phyloP scores from a whole-genome alignment of 305 asterid species.

The Solanum hybrid region DNA sequence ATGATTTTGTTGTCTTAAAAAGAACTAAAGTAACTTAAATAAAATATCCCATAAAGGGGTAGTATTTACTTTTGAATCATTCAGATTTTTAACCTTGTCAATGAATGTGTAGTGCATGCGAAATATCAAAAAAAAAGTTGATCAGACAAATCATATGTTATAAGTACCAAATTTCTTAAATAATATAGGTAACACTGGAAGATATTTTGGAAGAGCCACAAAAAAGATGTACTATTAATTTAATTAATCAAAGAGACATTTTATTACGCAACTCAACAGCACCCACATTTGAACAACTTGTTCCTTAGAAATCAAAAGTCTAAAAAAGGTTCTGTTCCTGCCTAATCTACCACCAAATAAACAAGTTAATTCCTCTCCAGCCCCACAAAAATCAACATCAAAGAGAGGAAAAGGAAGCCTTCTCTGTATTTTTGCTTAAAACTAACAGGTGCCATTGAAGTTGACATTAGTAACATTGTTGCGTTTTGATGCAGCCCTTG shows the following conservation, averaged over 20 bases:
- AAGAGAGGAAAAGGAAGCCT: background rate
- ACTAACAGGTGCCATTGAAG: conserved; percentile 1
- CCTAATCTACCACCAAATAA: background rate
- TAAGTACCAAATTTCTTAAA: background rate
- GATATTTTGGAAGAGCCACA: background rate
- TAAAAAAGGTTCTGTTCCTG: background rate
- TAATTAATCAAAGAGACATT: background rate
- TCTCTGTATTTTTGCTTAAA: background rate
- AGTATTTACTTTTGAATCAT: background rate
- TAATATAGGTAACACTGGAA: background rate
- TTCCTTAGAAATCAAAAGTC: background rate
- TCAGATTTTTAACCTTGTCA: background rate
- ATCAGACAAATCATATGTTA: background rate
- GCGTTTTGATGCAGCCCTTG: conserved; percentile 20
- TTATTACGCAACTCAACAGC: background rate
- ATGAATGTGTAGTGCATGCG: background rate
- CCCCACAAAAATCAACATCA: background rate
- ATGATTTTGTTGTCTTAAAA: background rate
- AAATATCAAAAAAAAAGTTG: background rate
- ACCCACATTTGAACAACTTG: background rate
- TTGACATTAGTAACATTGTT: background rate
- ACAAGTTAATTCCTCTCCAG: background rate
- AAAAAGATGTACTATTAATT: background rate
- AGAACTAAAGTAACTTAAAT: background rate
- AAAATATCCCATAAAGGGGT: background rate